Evolutionary conservation across 306 rosid species (phyloP).

Genomic region (Trifolium pratense): DNA sequence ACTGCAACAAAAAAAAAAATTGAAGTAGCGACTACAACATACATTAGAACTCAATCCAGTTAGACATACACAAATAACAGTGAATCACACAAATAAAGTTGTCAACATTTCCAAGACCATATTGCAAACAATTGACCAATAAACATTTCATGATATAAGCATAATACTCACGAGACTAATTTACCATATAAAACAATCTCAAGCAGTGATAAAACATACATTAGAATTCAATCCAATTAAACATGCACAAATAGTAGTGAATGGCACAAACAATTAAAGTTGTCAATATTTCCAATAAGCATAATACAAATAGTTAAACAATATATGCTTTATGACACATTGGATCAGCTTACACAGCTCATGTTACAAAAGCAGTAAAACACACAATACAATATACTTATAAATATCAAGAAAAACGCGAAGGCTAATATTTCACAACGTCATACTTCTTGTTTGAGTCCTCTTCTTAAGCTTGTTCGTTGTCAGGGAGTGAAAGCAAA

Average conservation of each 20-base stretch:
- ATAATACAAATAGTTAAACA: not conserved
- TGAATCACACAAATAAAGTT: not conserved
- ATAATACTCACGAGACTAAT: too few species aligned
- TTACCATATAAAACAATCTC: not conserved
- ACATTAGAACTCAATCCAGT: not conserved
- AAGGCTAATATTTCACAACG: not conserved
- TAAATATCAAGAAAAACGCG: not conserved
- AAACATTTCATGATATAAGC: not conserved
- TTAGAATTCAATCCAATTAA: not conserved
- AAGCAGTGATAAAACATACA: not conserved
- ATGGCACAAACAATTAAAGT: not conserved
- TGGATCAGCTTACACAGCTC: not conserved
- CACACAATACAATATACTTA: not conserved
- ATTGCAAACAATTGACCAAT: not conserved
- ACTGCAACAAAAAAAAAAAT: too few species aligned
- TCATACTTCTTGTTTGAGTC: not conserved
- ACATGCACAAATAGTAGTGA: not conserved
- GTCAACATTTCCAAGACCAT: not conserved
- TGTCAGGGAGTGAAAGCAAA: conserved; percentile 29
- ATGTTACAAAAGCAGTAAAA: not conserved
- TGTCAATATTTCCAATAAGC: not conserved
- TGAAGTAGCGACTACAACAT: not conserved
- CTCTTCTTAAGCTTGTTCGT: not conserved
- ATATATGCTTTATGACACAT: not conserved
- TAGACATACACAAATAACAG: not conserved